Base-by-base conservation (phyloP, 768 basidiomycete species). In the Inosperma sp. region DNA sequence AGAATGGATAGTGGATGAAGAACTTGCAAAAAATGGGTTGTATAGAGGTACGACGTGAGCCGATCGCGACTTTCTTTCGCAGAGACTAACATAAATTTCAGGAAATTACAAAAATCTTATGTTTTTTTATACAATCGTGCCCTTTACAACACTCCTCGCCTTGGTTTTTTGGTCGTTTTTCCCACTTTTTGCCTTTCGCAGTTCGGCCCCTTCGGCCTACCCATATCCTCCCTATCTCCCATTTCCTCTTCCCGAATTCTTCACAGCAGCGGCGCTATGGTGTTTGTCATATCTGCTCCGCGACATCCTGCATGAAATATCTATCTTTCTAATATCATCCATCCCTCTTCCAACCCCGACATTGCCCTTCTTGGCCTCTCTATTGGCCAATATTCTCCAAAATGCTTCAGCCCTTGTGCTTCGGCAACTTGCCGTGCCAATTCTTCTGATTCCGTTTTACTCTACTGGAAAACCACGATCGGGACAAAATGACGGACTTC, bases 191-290 rank as follows among this genome's bases (percentile, higher is more conserved):
- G 66, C 75, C 19, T 85, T 82, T 68, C 75, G 72, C 12, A 59
- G 62, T 16, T 56, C 67, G 10, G 46, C 51, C 22, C 70, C 65
- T 5, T 79, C 80, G 36, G 64, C 72, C 1, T 76, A 85, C 59
- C 74, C 68, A 7, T 79, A 80, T 53, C 68, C 73, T 1, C 68
- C 72, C 1, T 70, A 72, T 62, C 74, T 86, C 56, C 81, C 80
- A 2, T 79, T 75, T 23, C 86, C 87, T 1, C 57, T 87, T 14
- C 81, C 84, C 8, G 86, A 89, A 64, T 58, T 88, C 14, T 59
- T 86, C 48, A 67, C 80, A 36, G 78, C 86, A 0, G 72, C 74
- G 14, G 75, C 81, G 3, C 70, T 89, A 39, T 91, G 81, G 74
- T 71, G 77, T 12, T 66, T 86, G 23, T 72, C 78, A 2, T 74